Percentiles rank a stretch among this genome's conserved stretches.
Evolutionary conservation across 148 eudicot species (phyloP).

Genomic region (Rhododendron ferrugineum): DNA sequence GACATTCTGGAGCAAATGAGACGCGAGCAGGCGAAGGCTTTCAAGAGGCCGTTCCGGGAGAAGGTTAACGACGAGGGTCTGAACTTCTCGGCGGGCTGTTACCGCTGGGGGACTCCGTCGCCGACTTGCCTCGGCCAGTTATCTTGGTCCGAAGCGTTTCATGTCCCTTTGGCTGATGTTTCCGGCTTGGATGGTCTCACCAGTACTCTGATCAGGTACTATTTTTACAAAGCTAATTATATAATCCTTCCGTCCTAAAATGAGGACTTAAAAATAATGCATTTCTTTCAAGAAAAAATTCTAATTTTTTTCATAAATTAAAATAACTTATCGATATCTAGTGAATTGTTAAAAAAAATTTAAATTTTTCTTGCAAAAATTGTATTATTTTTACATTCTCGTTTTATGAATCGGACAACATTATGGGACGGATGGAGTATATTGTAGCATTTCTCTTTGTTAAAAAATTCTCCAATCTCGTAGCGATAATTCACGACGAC

Average conservation of each 20-base stretch:
- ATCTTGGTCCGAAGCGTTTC: conserved; percentile 92
- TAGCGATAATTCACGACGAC: not conserved
- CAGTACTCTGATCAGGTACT: conserved; percentile 40
- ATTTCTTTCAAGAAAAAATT: too few species aligned
- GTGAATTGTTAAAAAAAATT: too few species aligned
- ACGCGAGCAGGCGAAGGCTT: conserved; percentile 43
- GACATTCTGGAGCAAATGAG: conserved; percentile 49
- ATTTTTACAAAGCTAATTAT: not conserved
- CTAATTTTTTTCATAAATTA: too few species aligned
- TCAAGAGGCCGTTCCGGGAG: conserved; percentile 53
- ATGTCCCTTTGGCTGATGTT: conserved; percentile 60
- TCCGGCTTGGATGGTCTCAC: conserved; percentile 19
- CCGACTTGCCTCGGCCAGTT: conserved; percentile 61
- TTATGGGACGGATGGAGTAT: too few species aligned
- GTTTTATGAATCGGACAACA: too few species aligned
- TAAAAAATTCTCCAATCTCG: too few species aligned
- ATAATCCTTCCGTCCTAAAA: too few species aligned
- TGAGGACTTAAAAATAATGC: too few species aligned
- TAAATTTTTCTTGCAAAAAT: too few species aligned
- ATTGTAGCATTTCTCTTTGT: not conserved
- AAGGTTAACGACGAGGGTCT: conserved; percentile 32
- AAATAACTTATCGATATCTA: too few species aligned
- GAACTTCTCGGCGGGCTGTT: conserved; percentile 58
- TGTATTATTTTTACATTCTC: too few species aligned
- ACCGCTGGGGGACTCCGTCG: conserved; percentile 85